Conservation (phyloP, 2,329 filamentous ascomycete genomes). For the Ascosphaera aggregata region DNA sequence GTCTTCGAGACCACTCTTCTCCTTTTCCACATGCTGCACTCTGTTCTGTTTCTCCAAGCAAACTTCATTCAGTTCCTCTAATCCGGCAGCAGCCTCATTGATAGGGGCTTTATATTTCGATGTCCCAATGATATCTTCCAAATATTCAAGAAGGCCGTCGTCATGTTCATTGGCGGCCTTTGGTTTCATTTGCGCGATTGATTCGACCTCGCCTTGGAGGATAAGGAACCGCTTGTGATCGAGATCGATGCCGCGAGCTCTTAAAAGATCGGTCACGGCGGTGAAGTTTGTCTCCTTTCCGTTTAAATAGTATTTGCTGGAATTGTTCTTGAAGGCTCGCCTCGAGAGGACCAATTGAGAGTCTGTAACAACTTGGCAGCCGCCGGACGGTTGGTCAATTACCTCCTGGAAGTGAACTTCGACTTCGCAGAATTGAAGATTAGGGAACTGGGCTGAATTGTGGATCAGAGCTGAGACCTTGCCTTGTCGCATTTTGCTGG, state of each 20-base stretch:
- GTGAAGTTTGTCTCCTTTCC: constrained; percentile 78
- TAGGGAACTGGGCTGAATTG: constrained; percentile 70
- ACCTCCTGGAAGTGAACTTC: constrained; percentile 94
- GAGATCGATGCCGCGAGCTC: constrained; percentile 73
- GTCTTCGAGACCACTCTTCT: constrained; percentile 76
- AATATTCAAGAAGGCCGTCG: constrained; percentile 83
- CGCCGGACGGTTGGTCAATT: constrained; percentile 59
- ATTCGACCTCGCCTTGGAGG: constrained; percentile 91
- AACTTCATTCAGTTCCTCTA: constrained; percentile 80
- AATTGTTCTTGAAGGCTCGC: constrained; percentile 91
- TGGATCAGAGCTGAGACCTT: constrained; percentile 97
- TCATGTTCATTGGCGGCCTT: constrained; percentile 92
- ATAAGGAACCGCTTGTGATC: constrained; percentile 98
- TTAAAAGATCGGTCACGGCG: constrained; percentile 64
- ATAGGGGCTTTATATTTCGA: constrained; percentile 97
- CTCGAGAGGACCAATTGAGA: constrained; percentile 75
- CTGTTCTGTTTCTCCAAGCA: constrained; percentile 88
- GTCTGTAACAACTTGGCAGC: constrained; percentile 53
- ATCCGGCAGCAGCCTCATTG: constrained; percentile 74
- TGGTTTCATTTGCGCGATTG: constrained; percentile 96
- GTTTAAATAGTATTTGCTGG: constrained; percentile 96
- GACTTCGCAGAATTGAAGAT: constrained; percentile 81
- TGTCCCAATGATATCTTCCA: constrained; percentile 96
- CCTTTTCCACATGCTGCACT: constrained; percentile 94
- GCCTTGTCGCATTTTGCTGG: constrained; percentile 97